Percentiles rank a stretch among this genome's conserved stretches.
phyloP scores from a whole-genome alignment of 2,329 filamentous ascomycete species.

The Cordyceps fumosorosea region DNA sequence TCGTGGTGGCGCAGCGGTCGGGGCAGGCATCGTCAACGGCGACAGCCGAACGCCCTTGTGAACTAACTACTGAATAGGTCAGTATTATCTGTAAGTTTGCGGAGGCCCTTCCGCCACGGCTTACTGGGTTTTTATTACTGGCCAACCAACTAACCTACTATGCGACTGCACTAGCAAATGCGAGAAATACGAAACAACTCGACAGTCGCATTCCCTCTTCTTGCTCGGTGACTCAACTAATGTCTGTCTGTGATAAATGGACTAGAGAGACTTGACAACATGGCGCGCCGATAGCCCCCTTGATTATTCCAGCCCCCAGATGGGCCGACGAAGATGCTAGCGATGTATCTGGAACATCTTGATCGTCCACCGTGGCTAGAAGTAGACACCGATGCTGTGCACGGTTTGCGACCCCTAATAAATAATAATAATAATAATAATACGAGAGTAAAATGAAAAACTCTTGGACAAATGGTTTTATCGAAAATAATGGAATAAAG shows the following conservation, averaged over 20 bases:
- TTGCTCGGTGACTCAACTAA: too few relatives aligned
- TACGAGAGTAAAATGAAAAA: not conserved
- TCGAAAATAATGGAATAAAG: too few relatives aligned
- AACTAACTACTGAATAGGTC: not conserved
- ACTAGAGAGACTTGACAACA: not conserved
- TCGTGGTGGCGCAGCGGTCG: not conserved
- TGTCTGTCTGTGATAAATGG: not conserved
- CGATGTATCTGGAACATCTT: not conserved
- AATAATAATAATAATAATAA: not conserved
- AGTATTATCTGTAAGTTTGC: too few relatives aligned
- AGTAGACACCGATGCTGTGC: not conserved
- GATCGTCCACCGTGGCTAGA: not conserved
- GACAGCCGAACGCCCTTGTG: not conserved
- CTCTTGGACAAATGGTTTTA: too few relatives aligned
- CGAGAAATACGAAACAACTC: conserved; percentile 5
- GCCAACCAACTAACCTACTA: not conserved
- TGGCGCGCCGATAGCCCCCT: not conserved
- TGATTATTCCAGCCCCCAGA: conserved; percentile 7
- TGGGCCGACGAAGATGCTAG: not conserved
- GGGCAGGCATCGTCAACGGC: not conserved
- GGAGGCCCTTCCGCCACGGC: too few relatives aligned
- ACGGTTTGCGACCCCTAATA: too few relatives aligned
- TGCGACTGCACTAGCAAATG: not conserved
- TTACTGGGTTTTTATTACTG: too few relatives aligned
- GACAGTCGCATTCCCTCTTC: not conserved